These are phyloP conservation scores for Gynostemma pentaphyllum DNA, from an alignment of 306 rosid species.

Conservation along the genomic window DNA sequence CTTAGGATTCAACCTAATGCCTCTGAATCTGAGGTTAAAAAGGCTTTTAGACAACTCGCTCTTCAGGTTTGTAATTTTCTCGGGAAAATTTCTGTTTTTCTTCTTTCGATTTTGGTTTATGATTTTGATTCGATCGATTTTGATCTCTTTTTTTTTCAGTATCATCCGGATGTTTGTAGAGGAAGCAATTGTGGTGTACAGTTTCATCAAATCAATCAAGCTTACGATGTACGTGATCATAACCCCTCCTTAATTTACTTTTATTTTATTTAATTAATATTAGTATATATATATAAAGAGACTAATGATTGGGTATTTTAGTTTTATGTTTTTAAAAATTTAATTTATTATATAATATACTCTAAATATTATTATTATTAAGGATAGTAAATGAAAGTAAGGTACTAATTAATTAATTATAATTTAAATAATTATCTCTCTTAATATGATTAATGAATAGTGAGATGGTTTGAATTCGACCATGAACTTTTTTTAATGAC, in stretches of 20 bases:
- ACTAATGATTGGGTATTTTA: not conserved
- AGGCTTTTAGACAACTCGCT: slow-evolving; percentile 84
- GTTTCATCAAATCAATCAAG: slow-evolving; percentile 76
- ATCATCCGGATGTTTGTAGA: slow-evolving; percentile 88
- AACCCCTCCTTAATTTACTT: not conserved
- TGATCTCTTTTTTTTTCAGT: slow-evolving; percentile 24
- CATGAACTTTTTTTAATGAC: not conserved
- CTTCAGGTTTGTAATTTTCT: slow-evolving; percentile 36
- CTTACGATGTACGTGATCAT: slow-evolving; percentile 54
- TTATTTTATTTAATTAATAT: not conserved
- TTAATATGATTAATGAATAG: not conserved
- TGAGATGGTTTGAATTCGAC: not conserved
- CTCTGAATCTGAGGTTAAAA: slow-evolving; percentile 78
- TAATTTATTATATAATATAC: no score
- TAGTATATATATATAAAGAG: not conserved
- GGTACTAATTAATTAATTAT: not conserved
- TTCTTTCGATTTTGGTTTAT: no score
- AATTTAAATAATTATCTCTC: not conserved
- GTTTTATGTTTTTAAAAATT: not conserved
- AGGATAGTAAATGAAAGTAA: not conserved
- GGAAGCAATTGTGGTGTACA: slow-evolving; percentile 69
- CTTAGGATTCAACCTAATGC: slow-evolving; percentile 55
- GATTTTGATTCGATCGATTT: not conserved
- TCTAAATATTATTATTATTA: no score
- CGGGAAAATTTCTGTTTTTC: not conserved